A percentile compares a stretch with the other conserved stretches of the same genome.
Evolutionary conservation across 2,329 filamentous ascomycete species (phyloP).

Genomic region (Alternaria arborescens): DNA sequence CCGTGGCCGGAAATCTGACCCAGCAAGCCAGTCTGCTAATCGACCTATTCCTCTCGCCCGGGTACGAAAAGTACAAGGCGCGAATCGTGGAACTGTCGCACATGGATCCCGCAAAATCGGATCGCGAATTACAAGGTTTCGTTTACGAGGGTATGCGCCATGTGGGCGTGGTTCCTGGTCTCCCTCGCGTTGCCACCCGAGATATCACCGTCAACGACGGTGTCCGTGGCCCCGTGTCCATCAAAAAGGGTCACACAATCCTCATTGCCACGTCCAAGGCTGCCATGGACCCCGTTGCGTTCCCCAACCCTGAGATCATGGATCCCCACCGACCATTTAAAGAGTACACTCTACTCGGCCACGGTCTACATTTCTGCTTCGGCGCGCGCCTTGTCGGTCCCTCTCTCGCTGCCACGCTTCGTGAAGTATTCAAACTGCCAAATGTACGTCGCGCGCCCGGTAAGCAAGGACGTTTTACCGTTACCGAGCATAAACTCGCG

Average conservation of each 20-base stretch:
- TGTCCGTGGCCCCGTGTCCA: conserved; percentile 55
- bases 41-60: conserved; percentile 61
- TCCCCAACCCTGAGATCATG: conserved; percentile 44
- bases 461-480: conserved; percentile 50
- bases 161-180: conserved; percentile 61
- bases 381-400: conserved; percentile 42
- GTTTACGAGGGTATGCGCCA: conserved; percentile 65
- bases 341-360: conserved; percentile 44
- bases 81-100: conserved; percentile 62
- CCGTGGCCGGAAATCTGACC: conserved; percentile 61
- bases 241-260: conserved; percentile 52
- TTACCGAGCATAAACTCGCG: conserved; percentile 57
- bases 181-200: conserved; percentile 59
- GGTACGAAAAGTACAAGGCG: conserved; percentile 61
- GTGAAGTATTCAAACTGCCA: conserved; percentile 46
- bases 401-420: conserved; percentile 41
- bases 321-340: conserved; percentile 50
- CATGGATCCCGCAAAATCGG: conserved; percentile 57
- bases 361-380: conserved; percentile 48
- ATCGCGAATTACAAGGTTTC: conserved; percentile 66
- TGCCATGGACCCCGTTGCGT: conserved; percentile 44
- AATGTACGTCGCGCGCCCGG: conserved; percentile 45
- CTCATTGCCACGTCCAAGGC: conserved; percentile 54
- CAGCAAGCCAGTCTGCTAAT: conserved; percentile 64
- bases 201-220: conserved; percentile 61